Conservation (phyloP, 2,329 filamentous ascomycete genomes). For the Ramularia endophylla region DNA sequence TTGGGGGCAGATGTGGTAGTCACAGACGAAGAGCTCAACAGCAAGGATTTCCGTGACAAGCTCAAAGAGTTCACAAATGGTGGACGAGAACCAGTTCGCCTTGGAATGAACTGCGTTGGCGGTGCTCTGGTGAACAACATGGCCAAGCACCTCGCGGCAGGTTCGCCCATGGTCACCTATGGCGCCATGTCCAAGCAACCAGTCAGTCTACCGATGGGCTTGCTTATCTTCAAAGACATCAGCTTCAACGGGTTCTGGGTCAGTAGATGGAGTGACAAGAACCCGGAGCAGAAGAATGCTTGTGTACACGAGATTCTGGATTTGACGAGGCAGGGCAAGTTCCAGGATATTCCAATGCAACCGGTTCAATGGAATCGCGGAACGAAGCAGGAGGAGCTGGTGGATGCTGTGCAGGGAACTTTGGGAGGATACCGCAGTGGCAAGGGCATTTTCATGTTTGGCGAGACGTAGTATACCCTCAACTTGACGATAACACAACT, state of each 20-base stretch:
- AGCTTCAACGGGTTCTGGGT: slow-evolving; percentile 93
- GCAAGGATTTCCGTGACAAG: slow-evolving; percentile 57
- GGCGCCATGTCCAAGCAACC: slow-evolving; percentile 92
- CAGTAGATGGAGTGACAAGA: slow-evolving; percentile 74
- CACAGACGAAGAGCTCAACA: slow-evolving; percentile 55
- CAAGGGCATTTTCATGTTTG: slow-evolving; percentile 86
- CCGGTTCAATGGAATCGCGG: slow-evolving; percentile 78
- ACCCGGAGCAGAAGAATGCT: slow-evolving; percentile 66
- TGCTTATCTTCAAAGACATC: slow-evolving; percentile 91
- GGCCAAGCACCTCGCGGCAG: slow-evolving; percentile 62
- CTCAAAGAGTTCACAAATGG: slow-evolving; percentile 63
- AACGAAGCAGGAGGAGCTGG: slow-evolving; percentile 63
- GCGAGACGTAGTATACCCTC: slow-evolving; percentile 41
- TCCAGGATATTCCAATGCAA: slow-evolving; percentile 77
- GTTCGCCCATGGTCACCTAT: slow-evolving; percentile 81
- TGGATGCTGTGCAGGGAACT: slow-evolving; percentile 72
- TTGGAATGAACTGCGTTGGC: slow-evolving; percentile 91
- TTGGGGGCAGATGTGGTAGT: slow-evolving; percentile 60
- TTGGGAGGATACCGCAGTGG: slow-evolving; percentile 77
- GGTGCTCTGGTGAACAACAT: slow-evolving; percentile 76
- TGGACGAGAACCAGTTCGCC: slow-evolving; percentile 63
- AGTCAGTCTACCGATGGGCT: slow-evolving; percentile 69
- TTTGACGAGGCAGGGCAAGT: slow-evolving; percentile 67
- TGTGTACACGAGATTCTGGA: slow-evolving; percentile 82
- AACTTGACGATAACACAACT: no score